Conservation (phyloP, 208 protist genomes). For the Acanthamoeba royreba region DNA sequence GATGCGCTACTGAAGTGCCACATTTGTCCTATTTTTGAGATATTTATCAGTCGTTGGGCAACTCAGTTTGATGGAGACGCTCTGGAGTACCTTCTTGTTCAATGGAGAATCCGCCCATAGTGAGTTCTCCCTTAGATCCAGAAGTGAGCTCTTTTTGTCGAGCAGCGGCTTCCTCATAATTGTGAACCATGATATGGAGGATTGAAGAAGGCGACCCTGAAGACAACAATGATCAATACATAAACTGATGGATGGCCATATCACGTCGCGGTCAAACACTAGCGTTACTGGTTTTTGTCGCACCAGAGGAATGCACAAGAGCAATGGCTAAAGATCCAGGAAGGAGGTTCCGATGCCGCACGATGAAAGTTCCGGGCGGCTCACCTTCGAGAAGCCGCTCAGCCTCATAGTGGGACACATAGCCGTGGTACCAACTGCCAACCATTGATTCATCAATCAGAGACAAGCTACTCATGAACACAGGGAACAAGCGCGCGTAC, state of each 20-base stretch:
- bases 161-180: neutral
- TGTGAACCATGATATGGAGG: neutral
- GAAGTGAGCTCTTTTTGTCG: neutral
- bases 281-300: neutral
- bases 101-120: neutral
- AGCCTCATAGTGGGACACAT: conserved; percentile 32
- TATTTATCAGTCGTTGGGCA: neutral
- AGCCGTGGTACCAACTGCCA: conserved; percentile 31
- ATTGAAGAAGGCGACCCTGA: neutral
- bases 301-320: neutral
- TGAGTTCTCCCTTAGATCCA: neutral
- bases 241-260: neutral
- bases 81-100: conserved; percentile 16
- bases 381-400: neutral
- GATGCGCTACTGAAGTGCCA: conserved; percentile 14
- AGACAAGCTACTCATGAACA: neutral
- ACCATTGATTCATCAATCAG: neutral
- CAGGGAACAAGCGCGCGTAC: neutral
- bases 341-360: neutral
- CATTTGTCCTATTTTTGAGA: neutral
- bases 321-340: conserved; percentile 25
- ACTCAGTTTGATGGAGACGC: neutral
- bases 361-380: conserved; percentile 16
- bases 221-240: neutral
- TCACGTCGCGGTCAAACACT: too few species aligned